Base-by-base conservation (phyloP, 2,329 filamentous ascomycete species). In the Venturia aucupariae region DNA sequence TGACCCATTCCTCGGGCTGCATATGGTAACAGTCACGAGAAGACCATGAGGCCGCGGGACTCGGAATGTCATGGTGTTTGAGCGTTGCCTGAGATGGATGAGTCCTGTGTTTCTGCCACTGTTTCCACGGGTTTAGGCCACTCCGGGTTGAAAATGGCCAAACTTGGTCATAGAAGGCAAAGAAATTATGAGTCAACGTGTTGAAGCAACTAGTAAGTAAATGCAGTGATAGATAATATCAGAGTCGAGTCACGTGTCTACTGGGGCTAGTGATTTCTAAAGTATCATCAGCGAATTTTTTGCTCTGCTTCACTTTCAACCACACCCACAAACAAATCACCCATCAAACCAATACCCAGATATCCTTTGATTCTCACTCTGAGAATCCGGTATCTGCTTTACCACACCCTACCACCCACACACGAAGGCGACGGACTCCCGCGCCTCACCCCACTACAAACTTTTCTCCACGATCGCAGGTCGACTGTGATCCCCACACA, bases 381-480 rank as follows among this genome's bases (percentile, higher is more conserved):
- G 30, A 57, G 51, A 57, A 35, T 57, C 51, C 27, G 51, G 51
- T 57, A 57, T 57, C 51, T 57, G 30, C 24, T 35, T 57, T 19
- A 35, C 7, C 19, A 57, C 51, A 35, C 15, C 51, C 19, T 32
- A 32, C 51, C 11, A n/a, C 27, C 19, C 30, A 32, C 51, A 35
- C 27, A 32, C 6, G 72, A 71, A 73, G 75, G 76, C 75, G 75
- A 73, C 76, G 75, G 72, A 71, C 67, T 54, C 48, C 73, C 69
- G 75, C 75, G 70, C 74, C 72, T 68, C 71, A 68, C 70, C 72
- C 70, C 75, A 70, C 74, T 72, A 71, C 72, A 70, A 75, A 71
- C 68, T 71, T 70, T 72, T 71, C 71, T 70, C 70, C 68, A 71
- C 86, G 88, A 84, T 91, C 85, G 79, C 82, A 85, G 89, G 86